These are phyloP conservation scores for Albugo laibachii DNA, from an alignment of 352 stramenopile genomes.

Conservation along the genomic window DNA sequence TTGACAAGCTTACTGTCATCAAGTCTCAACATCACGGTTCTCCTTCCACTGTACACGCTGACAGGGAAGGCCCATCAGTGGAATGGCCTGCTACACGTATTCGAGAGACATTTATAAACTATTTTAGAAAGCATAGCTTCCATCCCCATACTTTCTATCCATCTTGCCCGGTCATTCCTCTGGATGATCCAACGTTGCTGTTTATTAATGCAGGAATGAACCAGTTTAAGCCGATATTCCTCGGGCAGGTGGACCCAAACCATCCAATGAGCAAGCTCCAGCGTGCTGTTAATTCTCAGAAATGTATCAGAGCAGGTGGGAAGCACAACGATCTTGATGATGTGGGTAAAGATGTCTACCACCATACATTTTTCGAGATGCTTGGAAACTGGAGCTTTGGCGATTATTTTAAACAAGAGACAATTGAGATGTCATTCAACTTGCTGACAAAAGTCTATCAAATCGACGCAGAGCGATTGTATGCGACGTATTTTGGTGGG, in stretches of 20 bases:
- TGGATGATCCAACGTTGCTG: conserved; percentile 96
- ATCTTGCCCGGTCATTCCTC: conserved; percentile 90
- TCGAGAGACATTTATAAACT: conserved; percentile 94
- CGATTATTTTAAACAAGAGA: conserved; percentile 98
- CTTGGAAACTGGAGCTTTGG: conserved; percentile 98
- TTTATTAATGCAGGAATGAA: conserved; percentile 99
- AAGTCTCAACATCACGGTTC: too few relatives aligned
- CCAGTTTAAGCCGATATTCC: conserved; percentile 99
- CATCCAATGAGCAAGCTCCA: conserved; percentile 83
- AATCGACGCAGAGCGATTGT: conserved; percentile 86
- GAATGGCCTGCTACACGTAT: conserved; percentile 92
- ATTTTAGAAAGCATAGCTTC: conserved; percentile 81
- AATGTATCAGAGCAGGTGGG: conserved; percentile 97
- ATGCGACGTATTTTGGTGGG: conserved; percentile 97
- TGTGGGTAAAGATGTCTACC: conserved; percentile 97
- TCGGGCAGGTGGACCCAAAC: conserved; percentile 90
- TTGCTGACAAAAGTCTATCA: conserved; percentile 92
- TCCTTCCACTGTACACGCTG: neutral
- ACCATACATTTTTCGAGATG: conserved; percentile 99
- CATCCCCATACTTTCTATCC: conserved; percentile 87
- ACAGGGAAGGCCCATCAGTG: neutral
- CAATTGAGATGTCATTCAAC: conserved; percentile 93
- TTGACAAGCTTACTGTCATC: neutral
- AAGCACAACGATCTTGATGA: conserved; percentile 99
- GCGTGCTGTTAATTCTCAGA: conserved; percentile 93